Base-by-base conservation (phyloP, 495 filamentous ascomycete genomes). In the Podospora conica region DNA sequence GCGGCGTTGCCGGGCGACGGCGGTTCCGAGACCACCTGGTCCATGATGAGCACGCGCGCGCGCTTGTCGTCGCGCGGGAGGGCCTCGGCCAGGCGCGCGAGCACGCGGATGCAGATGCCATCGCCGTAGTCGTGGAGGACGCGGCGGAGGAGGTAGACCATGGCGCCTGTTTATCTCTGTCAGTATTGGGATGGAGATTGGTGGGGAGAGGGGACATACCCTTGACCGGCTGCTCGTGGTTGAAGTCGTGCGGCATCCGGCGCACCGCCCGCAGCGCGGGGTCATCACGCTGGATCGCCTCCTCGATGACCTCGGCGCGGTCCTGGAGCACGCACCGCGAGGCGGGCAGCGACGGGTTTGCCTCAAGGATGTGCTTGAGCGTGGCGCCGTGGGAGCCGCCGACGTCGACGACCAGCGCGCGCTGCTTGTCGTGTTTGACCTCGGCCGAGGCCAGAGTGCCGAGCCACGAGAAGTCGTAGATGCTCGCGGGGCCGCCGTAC, bases 121-220 rank as follows among this genome's bases (percentile, higher is more conserved):
- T 82, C 79, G 5, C 76, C 65, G 74, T 77, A 84, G 70, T 84
- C 78, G 65, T 84, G 82, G 0, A 84, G 70, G 2, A 82, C 74
- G 23, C 74, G 71, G 58, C 81, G 80, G 59, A 80, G 70, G 67
- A 77, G 80, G 68, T 83, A 84, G 8, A 73, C 72, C 3, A 76
- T 68, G 1, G 82, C 81, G n/a, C 76, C 80, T 79, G 61, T 31
- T 21, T 15, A 18, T 21, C 7, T 3, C 15, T n/a, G 62, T 21
- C 22, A 55, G 22, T 22, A 0, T 57, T 57, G 20, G 24, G 9
- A 27, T 3, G 10, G 21, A 9, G 18, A 28, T 21, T 55, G 5
- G 15, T 2, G 5, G 9, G 55, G 28, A 10, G 24, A 21, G 55
- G 23, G 12, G 53, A 9, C 74, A 58, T 53, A 63, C 68, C 69